Percentiles rank a stretch among this genome's conserved stretches.
These are phyloP conservation scores for Saccharomycopsis capsularis DNA, from an alignment of 805 yeast genomes.

Conservation along the genomic window DNA sequence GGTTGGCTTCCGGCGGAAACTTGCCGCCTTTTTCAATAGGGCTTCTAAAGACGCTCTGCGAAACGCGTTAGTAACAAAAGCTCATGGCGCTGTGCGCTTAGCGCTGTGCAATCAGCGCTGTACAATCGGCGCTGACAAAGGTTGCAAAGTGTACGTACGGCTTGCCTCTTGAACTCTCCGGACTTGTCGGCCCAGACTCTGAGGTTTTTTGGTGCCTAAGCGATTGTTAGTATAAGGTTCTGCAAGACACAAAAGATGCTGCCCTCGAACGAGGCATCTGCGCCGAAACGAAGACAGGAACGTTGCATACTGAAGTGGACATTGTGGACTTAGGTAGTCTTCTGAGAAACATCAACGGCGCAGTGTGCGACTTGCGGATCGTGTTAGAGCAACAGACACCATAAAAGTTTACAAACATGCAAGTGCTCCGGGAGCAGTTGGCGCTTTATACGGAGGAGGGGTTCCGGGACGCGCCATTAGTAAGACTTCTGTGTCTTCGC, in stretches of 20 bases:
- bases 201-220: slow-evolving; percentile 41
- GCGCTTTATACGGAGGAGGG: too few species aligned
- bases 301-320: background rate
- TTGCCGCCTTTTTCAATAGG: slow-evolving; percentile 51
- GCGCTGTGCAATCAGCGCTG: slow-evolving; percentile 23
- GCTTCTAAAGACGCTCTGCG: slow-evolving; percentile 49
- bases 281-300: background rate
- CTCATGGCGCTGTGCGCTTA: background rate
- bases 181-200: slow-evolving; percentile 43
- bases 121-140: background rate
- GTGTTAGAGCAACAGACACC: too few species aligned
- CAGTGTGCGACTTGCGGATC: too few species aligned
- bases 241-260: background rate
- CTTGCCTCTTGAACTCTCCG: slow-evolving; percentile 52
- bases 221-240: slow-evolving; percentile 22
- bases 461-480: too few species aligned
- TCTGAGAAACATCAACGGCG: too few species aligned
- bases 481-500: too few species aligned
- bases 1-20: slow-evolving; percentile 65
- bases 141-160: slow-evolving; percentile 20
- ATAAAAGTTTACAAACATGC: too few species aligned
- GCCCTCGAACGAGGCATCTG: background rate
- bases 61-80: slow-evolving; percentile 6
- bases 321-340: too few species aligned
- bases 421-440: too few species aligned